phyloP scores from a whole-genome alignment of 805 yeast genomes.

The Teunomyces panamensis region DNA sequence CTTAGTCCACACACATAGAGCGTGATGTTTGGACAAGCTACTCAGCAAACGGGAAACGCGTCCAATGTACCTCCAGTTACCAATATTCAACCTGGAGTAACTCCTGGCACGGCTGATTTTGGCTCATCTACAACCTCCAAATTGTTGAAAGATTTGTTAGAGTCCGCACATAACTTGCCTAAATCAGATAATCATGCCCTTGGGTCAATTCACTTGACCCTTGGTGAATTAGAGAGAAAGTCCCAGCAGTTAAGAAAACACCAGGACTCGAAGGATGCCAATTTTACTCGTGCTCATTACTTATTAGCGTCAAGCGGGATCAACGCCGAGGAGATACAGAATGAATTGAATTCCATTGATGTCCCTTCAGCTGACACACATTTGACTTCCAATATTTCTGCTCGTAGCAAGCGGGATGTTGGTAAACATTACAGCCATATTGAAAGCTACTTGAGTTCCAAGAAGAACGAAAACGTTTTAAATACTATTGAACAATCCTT shows the following conservation, averaged over 20 bases:
- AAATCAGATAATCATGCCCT: constrained; percentile 54
- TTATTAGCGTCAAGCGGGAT: constrained; percentile 86
- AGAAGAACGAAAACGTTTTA: constrained; percentile 79
- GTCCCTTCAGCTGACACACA: constrained; percentile 10
- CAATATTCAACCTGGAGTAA: background rate
- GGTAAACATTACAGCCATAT: constrained; percentile 29
- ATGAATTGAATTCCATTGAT: constrained; percentile 15
- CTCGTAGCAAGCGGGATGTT: constrained; percentile 1
- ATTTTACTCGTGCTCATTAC: constrained; percentile 76
- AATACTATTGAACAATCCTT: constrained; percentile 81
- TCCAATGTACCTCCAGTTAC: background rate
- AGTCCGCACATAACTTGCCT: constrained; percentile 75
- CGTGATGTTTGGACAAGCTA: background rate
- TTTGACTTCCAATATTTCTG: constrained; percentile 3
- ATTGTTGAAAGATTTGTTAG: constrained; percentile 67
- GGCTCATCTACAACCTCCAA: constrained; percentile 13
- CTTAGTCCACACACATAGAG: background rate
- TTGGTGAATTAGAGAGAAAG: constrained; percentile 71
- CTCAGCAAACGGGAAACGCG: background rate
- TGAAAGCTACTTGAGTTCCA: constrained; percentile 60
- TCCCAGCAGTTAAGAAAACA: constrained; percentile 54
- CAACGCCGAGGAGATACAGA: constrained; percentile 17
- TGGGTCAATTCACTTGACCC: constrained; percentile 78
- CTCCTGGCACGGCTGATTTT: constrained; percentile 5
- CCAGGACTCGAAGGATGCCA: constrained; percentile 29